Evolutionary conservation across 805 yeast species (phyloP).

Genomic region (Lachancea thermotolerans): DNA sequence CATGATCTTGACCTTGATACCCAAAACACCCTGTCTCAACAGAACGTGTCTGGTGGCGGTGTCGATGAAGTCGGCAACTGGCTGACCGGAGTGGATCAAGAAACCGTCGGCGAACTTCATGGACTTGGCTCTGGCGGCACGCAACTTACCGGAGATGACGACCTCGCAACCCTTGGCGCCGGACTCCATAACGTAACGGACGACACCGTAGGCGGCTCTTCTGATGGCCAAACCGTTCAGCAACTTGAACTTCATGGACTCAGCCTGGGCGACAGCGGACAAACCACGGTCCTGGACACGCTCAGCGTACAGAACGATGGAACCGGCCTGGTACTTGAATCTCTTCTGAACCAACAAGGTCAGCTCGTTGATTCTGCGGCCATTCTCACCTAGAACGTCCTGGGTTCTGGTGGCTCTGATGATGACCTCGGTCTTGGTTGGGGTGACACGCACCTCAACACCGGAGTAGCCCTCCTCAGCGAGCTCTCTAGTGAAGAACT

Average conservation of each 20-base stretch:
- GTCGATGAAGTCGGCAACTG: conserved; percentile 97
- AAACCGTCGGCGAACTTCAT: conserved; percentile 99
- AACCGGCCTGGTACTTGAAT: conserved; percentile 92
- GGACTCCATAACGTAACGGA: conserved; percentile 99
- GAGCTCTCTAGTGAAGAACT: conserved; percentile 99
- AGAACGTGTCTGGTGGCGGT: conserved; percentile 98
- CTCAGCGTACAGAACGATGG: conserved; percentile 94
- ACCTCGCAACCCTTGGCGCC: conserved; percentile 99
- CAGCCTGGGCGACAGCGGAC: conserved; percentile 99
- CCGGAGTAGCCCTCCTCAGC: conserved; percentile 99
- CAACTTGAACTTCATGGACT: conserved; percentile 96
- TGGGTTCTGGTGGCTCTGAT: conserved; percentile 99
- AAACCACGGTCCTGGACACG: conserved; percentile 99
- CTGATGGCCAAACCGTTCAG: conserved; percentile 98
- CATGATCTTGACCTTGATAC: conserved; percentile 99
- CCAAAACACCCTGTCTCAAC: conserved; percentile 99
- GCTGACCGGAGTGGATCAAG: conserved; percentile 99
- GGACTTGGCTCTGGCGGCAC: conserved; percentile 99
- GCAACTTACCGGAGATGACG: conserved; percentile 98
- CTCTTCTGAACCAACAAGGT: conserved; percentile 97
- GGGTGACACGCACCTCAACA: conserved; percentile 98
- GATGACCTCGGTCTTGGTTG: conserved; percentile 95
- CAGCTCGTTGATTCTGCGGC: conserved; percentile 99
- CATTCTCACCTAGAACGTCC: conserved; percentile 98
- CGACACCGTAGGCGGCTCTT: conserved; percentile 99